phyloP scores from a whole-genome alignment of 352 stramenopile species.

The Phytopythium vexans region DNA sequence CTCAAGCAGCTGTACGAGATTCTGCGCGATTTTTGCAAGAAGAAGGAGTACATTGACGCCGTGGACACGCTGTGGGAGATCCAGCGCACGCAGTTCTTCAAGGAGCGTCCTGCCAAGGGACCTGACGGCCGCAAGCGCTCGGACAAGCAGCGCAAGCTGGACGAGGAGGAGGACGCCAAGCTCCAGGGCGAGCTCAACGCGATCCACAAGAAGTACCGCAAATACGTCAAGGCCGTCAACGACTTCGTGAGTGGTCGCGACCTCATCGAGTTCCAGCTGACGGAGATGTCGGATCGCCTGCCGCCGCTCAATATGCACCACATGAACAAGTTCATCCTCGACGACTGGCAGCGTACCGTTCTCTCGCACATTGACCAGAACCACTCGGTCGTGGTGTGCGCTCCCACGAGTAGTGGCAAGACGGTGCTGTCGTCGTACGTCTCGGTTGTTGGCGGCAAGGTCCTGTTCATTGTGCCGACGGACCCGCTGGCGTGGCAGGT shows the following conservation, averaged over 20 bases:
- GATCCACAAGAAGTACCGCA: conserved; percentile 87
- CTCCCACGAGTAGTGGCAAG: conserved; percentile 97
- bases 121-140: conserved; percentile 54
- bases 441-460: conserved; percentile 74
- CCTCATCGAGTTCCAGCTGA: conserved; percentile 86
- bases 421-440: conserved; percentile 90
- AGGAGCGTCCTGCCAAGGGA: conserved; percentile 30
- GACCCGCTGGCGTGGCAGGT: conserved; percentile 99
- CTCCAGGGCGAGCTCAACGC: conserved; percentile 54
- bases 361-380: conserved; percentile 93
- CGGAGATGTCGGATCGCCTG: conserved; percentile 82
- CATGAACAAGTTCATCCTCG: conserved; percentile 93
- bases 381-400: conserved; percentile 96
- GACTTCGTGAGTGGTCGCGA: conserved; percentile 67
- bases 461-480: conserved; percentile 92
- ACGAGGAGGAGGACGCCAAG: conserved; percentile 76
- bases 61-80: conserved; percentile 88
- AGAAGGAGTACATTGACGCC: conserved; percentile 83
- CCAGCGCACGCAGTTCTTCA: conserved; percentile 66
- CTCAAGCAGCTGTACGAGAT: conserved; percentile 88
- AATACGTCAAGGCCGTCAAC: conserved; percentile 79
- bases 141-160: conserved; percentile 66
- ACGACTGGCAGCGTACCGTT: conserved; percentile 97
- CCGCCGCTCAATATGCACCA: conserved; percentile 88
- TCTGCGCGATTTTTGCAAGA: conserved; percentile 75